phyloP scores from a whole-genome alignment of 495 filamentous ascomycete genomes.

The Rusavskia elegans region DNA sequence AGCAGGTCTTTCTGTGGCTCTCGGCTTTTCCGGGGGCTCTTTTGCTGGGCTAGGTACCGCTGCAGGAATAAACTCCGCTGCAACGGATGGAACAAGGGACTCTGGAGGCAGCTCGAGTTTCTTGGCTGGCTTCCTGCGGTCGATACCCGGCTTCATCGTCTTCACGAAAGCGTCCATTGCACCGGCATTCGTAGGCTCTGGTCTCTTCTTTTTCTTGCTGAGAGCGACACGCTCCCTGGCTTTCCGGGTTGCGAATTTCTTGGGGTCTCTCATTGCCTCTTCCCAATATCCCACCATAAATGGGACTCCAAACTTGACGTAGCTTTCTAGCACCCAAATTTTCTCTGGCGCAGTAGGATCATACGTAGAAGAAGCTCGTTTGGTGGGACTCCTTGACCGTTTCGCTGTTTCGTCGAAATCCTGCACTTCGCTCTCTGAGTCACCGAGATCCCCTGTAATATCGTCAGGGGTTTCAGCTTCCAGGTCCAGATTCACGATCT shows the following conservation, averaged over 20 bases:
- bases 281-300: slow-evolving; percentile 66
- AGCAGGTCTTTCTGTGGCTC: background rate
- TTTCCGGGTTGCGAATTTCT: slow-evolving; percentile 20
- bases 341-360: slow-evolving; percentile 51
- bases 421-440: slow-evolving; percentile 25
- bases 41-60: background rate
- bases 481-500: slow-evolving; percentile 65
- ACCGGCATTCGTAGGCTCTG: background rate
- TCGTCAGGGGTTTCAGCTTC: slow-evolving; percentile 45
- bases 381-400: slow-evolving; percentile 24
- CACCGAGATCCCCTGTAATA: slow-evolving; percentile 16
- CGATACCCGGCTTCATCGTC: slow-evolving; percentile 5
- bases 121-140: background rate
- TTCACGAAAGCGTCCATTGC: slow-evolving; percentile 11
- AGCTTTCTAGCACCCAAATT: slow-evolving; percentile 61
- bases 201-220: background rate
- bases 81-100: background rate
- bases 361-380: slow-evolving; percentile 44
- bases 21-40: background rate
- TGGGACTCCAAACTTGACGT: slow-evolving; percentile 55
- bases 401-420: slow-evolving; percentile 11
- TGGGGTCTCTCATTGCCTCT: slow-evolving; percentile 37
- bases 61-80: background rate
- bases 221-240: slow-evolving; percentile 6
- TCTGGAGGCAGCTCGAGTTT: background rate